These are phyloP conservation scores for Ogataea methylovora DNA, from an alignment of 805 yeast genomes.

Conservation along the genomic window DNA sequence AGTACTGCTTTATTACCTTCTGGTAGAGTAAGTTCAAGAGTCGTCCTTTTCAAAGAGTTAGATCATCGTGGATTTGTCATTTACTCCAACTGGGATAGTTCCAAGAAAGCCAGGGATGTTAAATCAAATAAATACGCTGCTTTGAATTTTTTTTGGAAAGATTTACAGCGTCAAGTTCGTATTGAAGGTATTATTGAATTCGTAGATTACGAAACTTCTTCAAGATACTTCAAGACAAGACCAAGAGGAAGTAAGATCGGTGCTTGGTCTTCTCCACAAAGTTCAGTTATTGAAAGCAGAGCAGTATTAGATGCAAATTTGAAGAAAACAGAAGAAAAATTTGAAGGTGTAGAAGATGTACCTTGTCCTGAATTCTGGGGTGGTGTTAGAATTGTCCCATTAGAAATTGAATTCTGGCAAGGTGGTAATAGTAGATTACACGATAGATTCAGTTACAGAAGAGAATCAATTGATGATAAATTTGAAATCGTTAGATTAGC, in stretches of 20 bases:
- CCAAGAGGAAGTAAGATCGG: conserved; percentile 93
- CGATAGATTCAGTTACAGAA: conserved; percentile 71
- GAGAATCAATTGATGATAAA: conserved; percentile 38
- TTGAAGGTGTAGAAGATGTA: conserved; percentile 52
- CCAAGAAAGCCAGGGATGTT: conserved; percentile 73
- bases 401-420: conserved; percentile 96
- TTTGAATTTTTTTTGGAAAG: conserved; percentile 87
- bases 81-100: conserved; percentile 86
- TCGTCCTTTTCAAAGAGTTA: conserved; percentile 82
- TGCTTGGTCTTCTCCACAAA: conserved; percentile 95
- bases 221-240: conserved; percentile 74
- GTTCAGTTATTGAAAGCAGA: conserved; percentile 48
- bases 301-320: conserved; percentile 54
- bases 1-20: conserved; percentile 84
- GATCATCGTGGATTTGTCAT: conserved; percentile 79
- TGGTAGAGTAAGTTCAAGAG: conserved; percentile 83
- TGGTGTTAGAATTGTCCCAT: conserved; percentile 80
- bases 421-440: conserved; percentile 87
- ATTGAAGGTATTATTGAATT: conserved; percentile 81
- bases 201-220: conserved; percentile 65
- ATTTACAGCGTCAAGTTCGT: conserved; percentile 84
- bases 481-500: conserved; percentile 71
- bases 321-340: conserved; percentile 41
- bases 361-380: conserved; percentile 97
- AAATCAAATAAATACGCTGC: conserved; percentile 72